Conservation (phyloP, 1,139 yeast genomes). For the Sugiyamaella paludigena region DNA sequence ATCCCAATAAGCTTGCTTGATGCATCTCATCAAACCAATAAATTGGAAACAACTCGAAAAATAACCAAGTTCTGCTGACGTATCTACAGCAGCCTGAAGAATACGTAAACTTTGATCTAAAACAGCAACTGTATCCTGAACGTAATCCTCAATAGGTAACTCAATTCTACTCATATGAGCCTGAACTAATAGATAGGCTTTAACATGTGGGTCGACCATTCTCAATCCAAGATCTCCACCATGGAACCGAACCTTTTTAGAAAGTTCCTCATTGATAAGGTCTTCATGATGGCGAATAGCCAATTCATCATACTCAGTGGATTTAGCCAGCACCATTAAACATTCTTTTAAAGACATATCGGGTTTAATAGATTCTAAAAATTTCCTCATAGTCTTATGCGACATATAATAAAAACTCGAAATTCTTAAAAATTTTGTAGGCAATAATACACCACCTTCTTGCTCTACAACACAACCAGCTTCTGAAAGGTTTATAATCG, state of each 20-base stretch:
- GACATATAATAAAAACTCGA: constrained; percentile 92
- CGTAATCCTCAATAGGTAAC: constrained; percentile 90
- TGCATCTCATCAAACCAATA: constrained; percentile 74
- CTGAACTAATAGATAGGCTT: constrained; percentile 79
- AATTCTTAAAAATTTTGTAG: constrained; percentile 83
- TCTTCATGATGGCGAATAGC: constrained; percentile 97
- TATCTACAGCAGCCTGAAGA: constrained; percentile 87
- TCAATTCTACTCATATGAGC: constrained; percentile 83
- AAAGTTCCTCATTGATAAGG: constrained; percentile 84
- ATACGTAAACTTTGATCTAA: constrained; percentile 93
- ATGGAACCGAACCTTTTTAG: constrained; percentile 73
- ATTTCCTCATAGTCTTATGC: constrained; percentile 77
- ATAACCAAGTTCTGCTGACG: constrained; percentile 80
- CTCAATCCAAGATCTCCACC: constrained; percentile 53
- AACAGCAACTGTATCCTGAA: constrained; percentile 91
- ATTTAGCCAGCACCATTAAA: constrained; percentile 68
- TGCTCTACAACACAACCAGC: constrained; percentile 64
- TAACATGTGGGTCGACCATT: constrained; percentile 96
- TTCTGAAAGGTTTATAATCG: constrained; percentile 64
- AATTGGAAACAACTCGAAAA: constrained; percentile 56
- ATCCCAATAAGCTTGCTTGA: constrained; percentile 86
- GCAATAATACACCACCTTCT: constrained; percentile 50
- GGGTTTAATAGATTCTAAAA: constrained; percentile 52
- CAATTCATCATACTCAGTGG: constrained; percentile 85
- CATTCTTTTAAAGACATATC: constrained; percentile 65